Percentiles rank a stretch among this genome's conserved stretches.
These are phyloP conservation scores for Geum urbanum DNA, from an alignment of 306 rosid species.

Conservation along the genomic window DNA sequence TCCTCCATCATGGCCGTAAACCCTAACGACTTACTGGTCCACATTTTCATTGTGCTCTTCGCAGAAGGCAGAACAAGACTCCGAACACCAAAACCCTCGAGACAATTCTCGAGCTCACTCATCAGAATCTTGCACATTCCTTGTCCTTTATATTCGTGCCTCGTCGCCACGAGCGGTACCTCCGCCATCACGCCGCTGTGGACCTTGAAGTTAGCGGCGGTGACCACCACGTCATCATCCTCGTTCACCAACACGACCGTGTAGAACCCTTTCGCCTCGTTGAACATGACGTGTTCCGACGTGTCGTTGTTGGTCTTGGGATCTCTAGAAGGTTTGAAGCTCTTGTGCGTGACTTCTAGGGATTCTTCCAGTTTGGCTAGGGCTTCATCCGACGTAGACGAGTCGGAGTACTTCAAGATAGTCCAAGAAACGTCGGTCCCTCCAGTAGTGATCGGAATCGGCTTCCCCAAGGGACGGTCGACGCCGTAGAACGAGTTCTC, in stretches of 20 bases:
- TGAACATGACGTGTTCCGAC: not conserved
- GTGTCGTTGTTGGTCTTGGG: not conserved
- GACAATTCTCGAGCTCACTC: not conserved
- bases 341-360: not conserved
- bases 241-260: not conserved
- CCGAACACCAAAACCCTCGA: not conserved
- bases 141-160: not conserved
- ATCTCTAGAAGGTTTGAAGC: not conserved
- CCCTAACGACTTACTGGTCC: not conserved
- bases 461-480: not conserved
- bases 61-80: not conserved
- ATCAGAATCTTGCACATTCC: not conserved
- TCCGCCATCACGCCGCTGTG: not conserved
- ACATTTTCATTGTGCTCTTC: not conserved
- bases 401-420: not conserved
- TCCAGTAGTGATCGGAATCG: not conserved
- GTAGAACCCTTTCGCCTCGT: not conserved
- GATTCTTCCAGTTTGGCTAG: not conserved
- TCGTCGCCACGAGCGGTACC: not conserved
- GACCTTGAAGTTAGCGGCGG: not conserved
- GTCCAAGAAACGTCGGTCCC: not conserved
- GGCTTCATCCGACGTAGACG: no score
- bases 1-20: not conserved
- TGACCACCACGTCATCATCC: not conserved
- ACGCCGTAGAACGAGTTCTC: not conserved